phyloP scores from a whole-genome alignment of 2,329 filamentous ascomycete species.

The Hawksworthiomyces lignivorus region DNA sequence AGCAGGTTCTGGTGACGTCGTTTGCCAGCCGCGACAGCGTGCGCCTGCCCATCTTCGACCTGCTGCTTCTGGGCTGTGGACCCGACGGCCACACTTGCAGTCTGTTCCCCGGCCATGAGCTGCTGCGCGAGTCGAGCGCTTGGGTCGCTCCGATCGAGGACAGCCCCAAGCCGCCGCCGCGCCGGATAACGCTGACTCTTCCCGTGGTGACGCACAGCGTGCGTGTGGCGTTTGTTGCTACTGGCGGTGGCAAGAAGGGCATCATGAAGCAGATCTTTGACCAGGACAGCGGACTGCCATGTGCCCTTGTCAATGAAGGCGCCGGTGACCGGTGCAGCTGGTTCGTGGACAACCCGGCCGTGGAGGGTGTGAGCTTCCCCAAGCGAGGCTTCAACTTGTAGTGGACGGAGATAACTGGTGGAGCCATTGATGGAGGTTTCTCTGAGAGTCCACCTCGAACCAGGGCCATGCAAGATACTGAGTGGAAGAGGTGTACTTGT shows the following conservation, averaged over 20 bases:
- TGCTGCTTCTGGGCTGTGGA: slow-evolving; percentile 86
- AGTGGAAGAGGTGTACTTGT: too few relatives aligned
- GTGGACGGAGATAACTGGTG: too few relatives aligned
- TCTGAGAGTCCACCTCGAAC: too few relatives aligned
- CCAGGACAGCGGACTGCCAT: slow-evolving; percentile 71
- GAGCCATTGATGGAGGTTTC: too few relatives aligned
- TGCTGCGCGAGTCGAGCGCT: slow-evolving; percentile 77
- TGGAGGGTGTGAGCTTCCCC: slow-evolving; percentile 78
- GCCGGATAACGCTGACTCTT: slow-evolving; percentile 84
- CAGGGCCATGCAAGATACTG: too few relatives aligned
- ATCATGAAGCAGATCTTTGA: slow-evolving; percentile 92
- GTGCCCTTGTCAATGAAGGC: slow-evolving; percentile 77
- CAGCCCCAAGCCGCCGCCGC: slow-evolving; percentile 88
- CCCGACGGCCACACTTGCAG: slow-evolving; percentile 97
- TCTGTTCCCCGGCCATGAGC: slow-evolving; percentile 81
- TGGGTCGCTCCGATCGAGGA: slow-evolving; percentile 92
- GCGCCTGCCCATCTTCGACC: slow-evolving; percentile 88
- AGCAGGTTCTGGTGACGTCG: slow-evolving; percentile 73
- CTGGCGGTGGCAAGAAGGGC: slow-evolving; percentile 80
- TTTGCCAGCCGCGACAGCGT: slow-evolving; percentile 93
- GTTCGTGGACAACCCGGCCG: slow-evolving; percentile 84
- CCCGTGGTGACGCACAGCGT: slow-evolving; percentile 84
- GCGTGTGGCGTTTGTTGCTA: slow-evolving; percentile 85
- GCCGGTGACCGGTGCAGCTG: slow-evolving; percentile 84
- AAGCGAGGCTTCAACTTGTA: slow-evolving; percentile 56